Evolutionary conservation across 2,329 filamentous ascomycete species (phyloP), one percentile per base, ranked within the genome.

Genomic region (Colletotrichum liaoningense): DNA sequence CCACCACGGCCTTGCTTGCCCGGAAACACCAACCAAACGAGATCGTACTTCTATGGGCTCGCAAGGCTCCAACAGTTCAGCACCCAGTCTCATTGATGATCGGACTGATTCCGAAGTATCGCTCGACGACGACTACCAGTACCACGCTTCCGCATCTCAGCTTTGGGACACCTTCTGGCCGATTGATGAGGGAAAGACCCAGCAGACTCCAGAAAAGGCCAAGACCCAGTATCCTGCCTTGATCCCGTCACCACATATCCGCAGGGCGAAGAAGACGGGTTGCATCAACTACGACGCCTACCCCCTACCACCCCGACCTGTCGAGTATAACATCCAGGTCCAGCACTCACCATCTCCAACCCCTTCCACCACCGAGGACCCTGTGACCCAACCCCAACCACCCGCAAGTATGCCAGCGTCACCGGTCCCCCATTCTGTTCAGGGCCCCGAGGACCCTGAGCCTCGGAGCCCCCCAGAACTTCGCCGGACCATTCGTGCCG

Each of bases 161-260:
- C 78, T 88, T 2, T 90, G 88, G 87, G 86, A 89, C 76, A 86
- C 81, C 66, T 90, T 88, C 77, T 88, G 86, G 87, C 80, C 75
- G 11, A 76, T 46, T 11, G 69, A 72, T 56, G 65, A 64, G 14
- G 64, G 54, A 22, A 42, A 67, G 16, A 60, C 46, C 35, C 74
- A 67, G 16, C 59, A 67, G 42, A 73, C 70, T 8, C 70, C 73
- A 30, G 64, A 73, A 30, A 72, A 69, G 54, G 57, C 65, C 28
- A 67, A 64, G 54, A 72, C 73, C 14, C 46, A 30, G 30, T 75
- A 75, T 71, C 74, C 74, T 19, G 74, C 74, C 16, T 65, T 75
- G 33, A 75, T 75, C 30, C 74, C 74, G 9, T 75, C 74, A 28
- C 74, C 74, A 6, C 74, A 75, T 42, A 75, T 75, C 59, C 46